phyloP scores from a whole-genome alignment of 2,329 filamentous ascomycete species.

The Sporothrix mexicana region DNA sequence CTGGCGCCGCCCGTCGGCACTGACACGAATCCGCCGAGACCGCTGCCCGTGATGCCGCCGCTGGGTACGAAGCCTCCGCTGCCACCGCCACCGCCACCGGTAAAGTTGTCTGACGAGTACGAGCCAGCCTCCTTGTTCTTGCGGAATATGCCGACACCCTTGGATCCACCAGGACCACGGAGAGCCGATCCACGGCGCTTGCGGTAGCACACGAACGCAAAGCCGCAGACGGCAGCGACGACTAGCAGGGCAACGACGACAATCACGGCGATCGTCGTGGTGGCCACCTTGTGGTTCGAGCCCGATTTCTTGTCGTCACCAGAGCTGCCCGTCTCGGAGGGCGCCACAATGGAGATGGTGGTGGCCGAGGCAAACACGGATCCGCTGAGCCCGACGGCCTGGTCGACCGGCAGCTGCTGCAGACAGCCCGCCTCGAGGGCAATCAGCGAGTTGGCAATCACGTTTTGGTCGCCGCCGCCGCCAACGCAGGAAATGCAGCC shows the following conservation, averaged over 20 bases:
- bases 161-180: conserved; percentile 42
- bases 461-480: conserved; percentile 50
- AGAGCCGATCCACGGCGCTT: conserved; percentile 49
- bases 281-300: conserved; percentile 43
- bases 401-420: conserved; percentile 50
- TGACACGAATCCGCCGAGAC: background rate
- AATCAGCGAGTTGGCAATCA: conserved; percentile 58
- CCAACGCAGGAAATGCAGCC: conserved; percentile 55
- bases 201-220: conserved; percentile 54
- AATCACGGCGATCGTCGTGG: conserved; percentile 53
- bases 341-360: conserved; percentile 46
- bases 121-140: conserved; percentile 21
- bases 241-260: conserved; percentile 49
- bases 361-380: conserved; percentile 41
- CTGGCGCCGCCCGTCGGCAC: background rate
- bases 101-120: background rate
- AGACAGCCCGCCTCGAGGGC: conserved; percentile 59
- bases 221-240: conserved; percentile 48
- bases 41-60: conserved; percentile 16
- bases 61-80: conserved; percentile 27
- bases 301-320: conserved; percentile 1
- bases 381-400: conserved; percentile 42
- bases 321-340: conserved; percentile 39
- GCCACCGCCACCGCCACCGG: conserved; percentile 31
- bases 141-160: conserved; percentile 6